Percentiles rank a stretch among this genome's conserved stretches.
phyloP scores from a whole-genome alignment of 2,329 filamentous ascomycete genomes.

The Cryphonectria radicalis region DNA sequence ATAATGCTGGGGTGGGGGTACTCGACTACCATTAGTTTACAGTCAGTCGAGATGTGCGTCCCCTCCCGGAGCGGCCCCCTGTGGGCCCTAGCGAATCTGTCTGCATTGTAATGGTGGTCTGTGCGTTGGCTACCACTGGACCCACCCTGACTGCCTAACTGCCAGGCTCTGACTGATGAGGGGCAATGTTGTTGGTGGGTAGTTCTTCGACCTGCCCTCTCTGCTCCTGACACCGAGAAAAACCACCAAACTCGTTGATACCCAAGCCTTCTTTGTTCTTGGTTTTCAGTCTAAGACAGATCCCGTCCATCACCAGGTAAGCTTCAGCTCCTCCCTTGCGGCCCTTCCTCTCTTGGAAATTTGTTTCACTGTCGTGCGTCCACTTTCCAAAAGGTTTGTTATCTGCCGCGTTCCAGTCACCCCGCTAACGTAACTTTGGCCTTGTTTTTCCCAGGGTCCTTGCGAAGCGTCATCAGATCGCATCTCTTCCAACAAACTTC shows the following conservation, averaged over 20 bases:
- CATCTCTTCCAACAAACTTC: slow-evolving; percentile 13
- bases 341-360: background rate
- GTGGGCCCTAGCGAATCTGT: background rate
- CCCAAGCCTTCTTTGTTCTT: slow-evolving; percentile 8
- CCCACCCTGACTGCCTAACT: slow-evolving; percentile 22
- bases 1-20: background rate
- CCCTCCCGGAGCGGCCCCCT: no score
- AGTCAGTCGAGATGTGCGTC: background rate
- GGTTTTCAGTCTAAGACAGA: background rate
- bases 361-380: background rate
- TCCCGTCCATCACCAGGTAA: slow-evolving; percentile 17
- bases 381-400: background rate
- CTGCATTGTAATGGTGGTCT: slow-evolving; percentile 6
- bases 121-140: slow-evolving; percentile 15
- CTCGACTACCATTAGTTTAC: background rate
- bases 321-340: background rate
- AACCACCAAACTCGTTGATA: slow-evolving; percentile 17
- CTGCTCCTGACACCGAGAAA: slow-evolving; percentile 16
- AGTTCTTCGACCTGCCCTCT: slow-evolving; percentile 16
- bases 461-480: slow-evolving; percentile 15
- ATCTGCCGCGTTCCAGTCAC: slow-evolving; percentile 12
- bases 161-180: slow-evolving; percentile 29
- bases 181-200: slow-evolving; percentile 26
- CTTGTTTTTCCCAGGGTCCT: slow-evolving; percentile 26
- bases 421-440: slow-evolving; percentile 25